Percentiles rank a stretch among this genome's conserved stretches.
Evolutionary conservation across 495 filamentous ascomycete genomes (phyloP).

Genomic region (Clohesyomyces aquaticus): DNA sequence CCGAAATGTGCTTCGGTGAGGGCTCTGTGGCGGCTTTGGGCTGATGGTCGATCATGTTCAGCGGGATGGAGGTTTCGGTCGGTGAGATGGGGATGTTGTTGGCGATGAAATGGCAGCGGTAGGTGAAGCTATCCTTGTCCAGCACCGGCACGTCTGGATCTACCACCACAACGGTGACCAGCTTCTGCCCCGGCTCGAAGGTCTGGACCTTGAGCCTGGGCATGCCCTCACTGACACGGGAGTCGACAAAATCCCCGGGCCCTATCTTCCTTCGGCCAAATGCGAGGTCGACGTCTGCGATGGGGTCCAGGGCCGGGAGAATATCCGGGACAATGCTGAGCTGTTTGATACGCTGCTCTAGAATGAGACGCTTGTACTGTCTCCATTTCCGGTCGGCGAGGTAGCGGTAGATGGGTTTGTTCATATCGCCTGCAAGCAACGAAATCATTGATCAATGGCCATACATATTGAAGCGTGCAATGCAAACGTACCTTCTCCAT

Average conservation of each 20-base stretch:
- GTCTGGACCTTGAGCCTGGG: slow-evolving; percentile 80
- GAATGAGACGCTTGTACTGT: slow-evolving; percentile 70
- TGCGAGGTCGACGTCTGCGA: slow-evolving; percentile 74
- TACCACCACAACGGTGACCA: slow-evolving; percentile 81
- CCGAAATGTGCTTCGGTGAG: slow-evolving; percentile 47
- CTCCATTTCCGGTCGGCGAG: slow-evolving; percentile 88
- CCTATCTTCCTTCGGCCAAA: slow-evolving; percentile 69
- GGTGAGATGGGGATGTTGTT: slow-evolving; percentile 66
- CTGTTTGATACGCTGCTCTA: slow-evolving; percentile 85
- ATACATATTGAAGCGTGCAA: background rate
- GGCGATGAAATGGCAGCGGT: slow-evolving; percentile 84
- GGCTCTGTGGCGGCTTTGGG: slow-evolving; percentile 53
- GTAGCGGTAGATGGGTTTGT: slow-evolving; percentile 92
- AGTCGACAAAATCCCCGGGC: slow-evolving; percentile 79
- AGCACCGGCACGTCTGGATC: slow-evolving; percentile 88
- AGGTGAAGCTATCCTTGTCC: slow-evolving; percentile 74
- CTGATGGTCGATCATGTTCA: slow-evolving; percentile 57
- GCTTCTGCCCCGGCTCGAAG: slow-evolving; percentile 77
- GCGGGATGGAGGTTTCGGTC: slow-evolving; percentile 55
- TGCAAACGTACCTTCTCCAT: slow-evolving; percentile 72
- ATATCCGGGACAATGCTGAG: slow-evolving; percentile 92
- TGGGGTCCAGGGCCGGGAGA: slow-evolving; percentile 80
- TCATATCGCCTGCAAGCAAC: slow-evolving; percentile 79
- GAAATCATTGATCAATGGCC: no score
- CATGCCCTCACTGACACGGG: slow-evolving; percentile 65